A percentile compares a stretch with the other conserved stretches of the same genome.
Conservation (phyloP, 2,329 filamentous ascomycete genomes). For the Lasiodiplodia sp. region DNA sequence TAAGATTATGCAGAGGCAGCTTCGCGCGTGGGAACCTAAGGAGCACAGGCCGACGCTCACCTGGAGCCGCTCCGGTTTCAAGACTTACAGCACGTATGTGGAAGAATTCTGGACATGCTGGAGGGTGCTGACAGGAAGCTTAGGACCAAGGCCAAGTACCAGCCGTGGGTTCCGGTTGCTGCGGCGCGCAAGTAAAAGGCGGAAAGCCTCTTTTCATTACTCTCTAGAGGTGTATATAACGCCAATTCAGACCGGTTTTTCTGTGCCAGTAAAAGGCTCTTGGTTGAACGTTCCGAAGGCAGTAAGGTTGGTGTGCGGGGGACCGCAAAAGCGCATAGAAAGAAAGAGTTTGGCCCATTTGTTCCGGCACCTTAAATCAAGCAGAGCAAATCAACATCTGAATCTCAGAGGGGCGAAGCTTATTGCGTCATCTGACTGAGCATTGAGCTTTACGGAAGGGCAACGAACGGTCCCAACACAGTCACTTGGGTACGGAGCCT, state of each 20-base stretch:
- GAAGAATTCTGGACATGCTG: background rate
- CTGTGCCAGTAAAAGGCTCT: background rate
- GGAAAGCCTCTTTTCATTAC: background rate
- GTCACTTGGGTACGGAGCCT: background rate
- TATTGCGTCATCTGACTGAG: background rate
- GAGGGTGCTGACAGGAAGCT: slow-evolving; percentile 31
- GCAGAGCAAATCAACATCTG: background rate
- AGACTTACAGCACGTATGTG: slow-evolving; percentile 93
- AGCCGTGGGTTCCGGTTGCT: slow-evolving; percentile 56
- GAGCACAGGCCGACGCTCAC: slow-evolving; percentile 80
- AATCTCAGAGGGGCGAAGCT: background rate
- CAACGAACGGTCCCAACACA: background rate
- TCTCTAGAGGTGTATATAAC: slow-evolving; percentile 22
- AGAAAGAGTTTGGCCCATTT: background rate
- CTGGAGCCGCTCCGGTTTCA: slow-evolving; percentile 78
- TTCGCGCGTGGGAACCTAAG: slow-evolving; percentile 77
- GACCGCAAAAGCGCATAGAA: background rate
- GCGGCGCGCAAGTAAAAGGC: slow-evolving; percentile 44
- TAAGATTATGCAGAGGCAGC: slow-evolving; percentile 69
- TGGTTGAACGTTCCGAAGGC: background rate
- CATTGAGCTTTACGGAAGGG: background rate
- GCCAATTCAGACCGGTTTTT: slow-evolving; percentile 15
- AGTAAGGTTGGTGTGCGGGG: background rate
- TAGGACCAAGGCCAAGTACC: slow-evolving; percentile 59
- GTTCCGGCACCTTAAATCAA: background rate